These are phyloP conservation scores for Xerocomellus intermedius DNA, from an alignment of 768 basidiomycete species.

Conservation along the genomic window DNA sequence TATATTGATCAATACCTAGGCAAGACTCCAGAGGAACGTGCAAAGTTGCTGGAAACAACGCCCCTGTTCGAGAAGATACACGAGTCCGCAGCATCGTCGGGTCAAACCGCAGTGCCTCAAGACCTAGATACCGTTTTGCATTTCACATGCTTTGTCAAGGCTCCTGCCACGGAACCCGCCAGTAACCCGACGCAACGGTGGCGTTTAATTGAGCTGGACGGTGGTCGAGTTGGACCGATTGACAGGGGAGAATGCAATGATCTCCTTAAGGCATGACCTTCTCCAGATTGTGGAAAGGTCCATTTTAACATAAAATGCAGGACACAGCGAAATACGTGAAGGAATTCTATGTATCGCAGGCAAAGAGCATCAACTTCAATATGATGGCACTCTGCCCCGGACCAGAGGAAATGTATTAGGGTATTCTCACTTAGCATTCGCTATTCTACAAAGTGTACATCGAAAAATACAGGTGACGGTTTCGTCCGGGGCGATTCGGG, in stretches of 20 bases:
- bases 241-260: slow-evolving; percentile 68
- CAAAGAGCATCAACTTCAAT: slow-evolving; percentile 42
- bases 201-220: slow-evolving; percentile 84
- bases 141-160: slow-evolving; percentile 84
- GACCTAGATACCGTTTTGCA: slow-evolving; percentile 76
- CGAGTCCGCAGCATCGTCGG: slow-evolving; percentile 59
- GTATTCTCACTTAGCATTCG: background rate
- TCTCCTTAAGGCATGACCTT: slow-evolving; percentile 49
- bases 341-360: slow-evolving; percentile 41
- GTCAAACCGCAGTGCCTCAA: slow-evolving; percentile 65
- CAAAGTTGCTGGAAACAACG: slow-evolving; percentile 70
- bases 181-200: slow-evolving; percentile 24
- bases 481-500: background rate
- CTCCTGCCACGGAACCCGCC: slow-evolving; percentile 41
- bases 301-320: slow-evolving; percentile 22
- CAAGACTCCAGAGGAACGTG: slow-evolving; percentile 71
- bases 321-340: slow-evolving; percentile 47
- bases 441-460: slow-evolving; percentile 11
- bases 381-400: slow-evolving; percentile 47
- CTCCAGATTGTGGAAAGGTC: background rate
- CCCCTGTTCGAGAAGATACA: slow-evolving; percentile 79
- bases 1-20: slow-evolving; percentile 36
- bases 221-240: slow-evolving; percentile 71
- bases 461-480: background rate
- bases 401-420: slow-evolving; percentile 11